Evolutionary conservation across 2,329 filamentous ascomycete species (phyloP).

Genomic region (Rhinocladiella mackenziei): DNA sequence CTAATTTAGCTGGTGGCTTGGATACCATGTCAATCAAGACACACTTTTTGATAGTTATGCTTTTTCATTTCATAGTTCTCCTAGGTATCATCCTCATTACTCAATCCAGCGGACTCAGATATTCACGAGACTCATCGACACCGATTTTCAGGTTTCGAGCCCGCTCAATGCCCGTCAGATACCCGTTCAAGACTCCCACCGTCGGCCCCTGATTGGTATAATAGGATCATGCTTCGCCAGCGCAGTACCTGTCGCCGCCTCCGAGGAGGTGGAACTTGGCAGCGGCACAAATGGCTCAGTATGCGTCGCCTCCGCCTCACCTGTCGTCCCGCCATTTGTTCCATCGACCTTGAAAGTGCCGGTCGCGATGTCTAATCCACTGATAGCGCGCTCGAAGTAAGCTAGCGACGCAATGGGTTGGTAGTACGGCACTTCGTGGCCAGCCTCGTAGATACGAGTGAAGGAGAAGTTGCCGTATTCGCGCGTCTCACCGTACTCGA

Average conservation of each 20-base stretch:
- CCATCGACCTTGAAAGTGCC: constrained; percentile 40
- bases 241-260: neutral
- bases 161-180: too few relatives aligned
- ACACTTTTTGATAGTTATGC: too few relatives aligned
- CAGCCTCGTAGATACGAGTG: constrained; percentile 62
- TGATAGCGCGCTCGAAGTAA: constrained; percentile 59
- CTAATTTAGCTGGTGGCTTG: too few relatives aligned
- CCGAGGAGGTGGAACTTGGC: constrained; percentile 24
- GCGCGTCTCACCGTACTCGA: constrained; percentile 66
- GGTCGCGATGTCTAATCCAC: constrained; percentile 53
- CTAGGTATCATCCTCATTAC: too few relatives aligned
- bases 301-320: constrained; percentile 43
- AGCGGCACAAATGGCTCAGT: constrained; percentile 41
- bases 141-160: too few relatives aligned
- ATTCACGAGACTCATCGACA: too few relatives aligned
- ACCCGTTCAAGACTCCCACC: too few relatives aligned
- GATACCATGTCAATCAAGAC: too few relatives aligned
- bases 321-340: constrained; percentile 39
- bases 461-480: constrained; percentile 73
- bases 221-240: too few relatives aligned
- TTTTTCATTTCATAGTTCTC: too few relatives aligned
- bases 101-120: too few relatives aligned
- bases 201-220: too few relatives aligned
- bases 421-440: constrained; percentile 60
- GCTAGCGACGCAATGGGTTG: constrained; percentile 59